Evolutionary conservation across 2,329 filamentous ascomycete genomes (phyloP).

Genomic region (Aspergillus tubingensis): DNA sequence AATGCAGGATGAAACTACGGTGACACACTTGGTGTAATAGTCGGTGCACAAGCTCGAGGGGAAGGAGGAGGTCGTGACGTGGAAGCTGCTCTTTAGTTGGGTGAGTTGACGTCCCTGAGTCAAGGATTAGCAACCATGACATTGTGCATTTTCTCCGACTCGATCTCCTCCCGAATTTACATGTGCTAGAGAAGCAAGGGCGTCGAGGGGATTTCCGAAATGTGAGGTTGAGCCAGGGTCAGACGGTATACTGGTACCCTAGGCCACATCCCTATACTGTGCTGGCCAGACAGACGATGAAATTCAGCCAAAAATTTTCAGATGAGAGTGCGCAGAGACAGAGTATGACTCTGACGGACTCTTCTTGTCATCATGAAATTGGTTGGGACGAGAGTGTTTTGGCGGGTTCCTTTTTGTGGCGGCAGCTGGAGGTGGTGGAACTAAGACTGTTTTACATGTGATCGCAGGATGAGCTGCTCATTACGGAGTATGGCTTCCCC

Average conservation of each 20-base stretch:
- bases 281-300: background rate
- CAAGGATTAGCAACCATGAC: background rate
- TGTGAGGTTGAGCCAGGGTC: background rate
- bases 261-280: background rate
- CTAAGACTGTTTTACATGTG: conserved; percentile 4
- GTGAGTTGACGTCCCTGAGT: background rate
- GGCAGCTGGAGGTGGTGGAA: background rate
- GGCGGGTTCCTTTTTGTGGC: background rate
- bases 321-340: no score
- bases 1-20: no score
- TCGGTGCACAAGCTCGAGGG: background rate
- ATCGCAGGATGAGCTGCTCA: background rate
- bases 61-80: background rate
- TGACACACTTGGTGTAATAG: background rate
- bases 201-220: background rate
- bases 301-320: background rate
- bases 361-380: background rate
- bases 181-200: background rate
- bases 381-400: background rate
- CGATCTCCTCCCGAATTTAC: background rate
- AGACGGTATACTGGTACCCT: background rate
- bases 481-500: background rate
- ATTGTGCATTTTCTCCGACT: background rate
- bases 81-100: background rate
- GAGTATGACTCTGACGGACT: background rate